Base-by-base conservation (phyloP, 179 eudicot genomes). In the Pouteria campechiana region DNA sequence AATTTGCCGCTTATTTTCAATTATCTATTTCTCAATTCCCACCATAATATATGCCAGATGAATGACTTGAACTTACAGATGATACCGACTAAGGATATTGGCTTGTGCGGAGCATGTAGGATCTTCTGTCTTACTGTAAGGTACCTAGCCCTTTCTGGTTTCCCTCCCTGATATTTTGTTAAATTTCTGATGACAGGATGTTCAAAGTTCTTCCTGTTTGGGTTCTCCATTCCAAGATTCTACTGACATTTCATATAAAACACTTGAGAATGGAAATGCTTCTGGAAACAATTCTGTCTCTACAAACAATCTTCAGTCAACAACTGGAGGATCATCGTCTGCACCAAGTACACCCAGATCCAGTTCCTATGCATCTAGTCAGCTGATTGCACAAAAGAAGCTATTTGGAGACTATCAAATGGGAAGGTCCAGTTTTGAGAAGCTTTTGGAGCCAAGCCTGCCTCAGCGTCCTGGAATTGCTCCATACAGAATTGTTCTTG, bases 381-480 rank as follows among this genome's bases (percentile, higher is more conserved):
- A 72, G 39, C 48, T 77, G 32, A 57, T 55, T 36, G 64, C 74
- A 55, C 86, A 84, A 54, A 71, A 72, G 67, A 88, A 70, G 61
- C 46, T 60, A 22, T 84, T 83, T 54, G 68, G 79, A 3, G 94
- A 80, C 51, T 74, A 83, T 38, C 78, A 70, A 55, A 32, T 69
- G 30, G 94, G 94, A 61, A 75, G 69, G 57, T 51, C 72, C 46
- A 83, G 97, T 62, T 88, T 88, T 40, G 81, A 74, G 67, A 83
- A 73, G 67, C 97, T 88, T 59, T 65, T 83, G 41, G 97, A 88
- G 53, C 97, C 97, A 57, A 78, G 84, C 70, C 63, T 63, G 50
- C 64, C 87, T 47, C 72, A 63, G 19, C 62, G 55, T 48, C 87
- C 94, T 35, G 82, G 73, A 55, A 64, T 80, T 43, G 75, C 92